Conservation (phyloP, 1,284 basidiomycete genomes). For the Ganoderma leucocontextum region DNA sequence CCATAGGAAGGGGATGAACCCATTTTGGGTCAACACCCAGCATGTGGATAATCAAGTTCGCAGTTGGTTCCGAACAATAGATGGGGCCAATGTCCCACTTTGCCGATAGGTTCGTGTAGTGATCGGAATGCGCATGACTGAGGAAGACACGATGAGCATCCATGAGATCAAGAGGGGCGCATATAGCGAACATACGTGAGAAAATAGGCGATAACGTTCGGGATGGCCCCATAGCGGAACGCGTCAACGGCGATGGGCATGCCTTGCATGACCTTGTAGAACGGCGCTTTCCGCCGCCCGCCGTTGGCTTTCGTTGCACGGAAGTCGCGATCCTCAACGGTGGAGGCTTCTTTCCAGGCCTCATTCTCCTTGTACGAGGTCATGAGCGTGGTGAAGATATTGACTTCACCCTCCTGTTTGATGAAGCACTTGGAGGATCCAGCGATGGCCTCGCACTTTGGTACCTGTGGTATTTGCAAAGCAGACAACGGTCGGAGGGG, state of each 20-base stretch:
- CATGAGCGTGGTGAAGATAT: slow-evolving; percentile 87
- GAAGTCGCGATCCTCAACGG: slow-evolving; percentile 57
- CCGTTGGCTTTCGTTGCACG: slow-evolving; percentile 57
- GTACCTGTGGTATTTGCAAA: slow-evolving; percentile 11
- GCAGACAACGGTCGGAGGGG: slow-evolving; percentile 24
- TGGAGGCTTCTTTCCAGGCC: slow-evolving; percentile 84
- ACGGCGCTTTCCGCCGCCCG: slow-evolving; percentile 83
- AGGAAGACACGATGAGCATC: slow-evolving; percentile 1
- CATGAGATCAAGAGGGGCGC: neutral
- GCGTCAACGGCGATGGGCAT: slow-evolving; percentile 98
- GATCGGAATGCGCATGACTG: slow-evolving; percentile 94
- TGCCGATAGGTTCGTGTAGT: slow-evolving; percentile 90
- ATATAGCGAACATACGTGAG: slow-evolving; percentile 66
- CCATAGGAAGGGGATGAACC: slow-evolving; percentile 88
- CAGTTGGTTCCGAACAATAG: slow-evolving; percentile 93
- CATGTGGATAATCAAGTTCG: slow-evolving; percentile 91
- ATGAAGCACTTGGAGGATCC: neutral
- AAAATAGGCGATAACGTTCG: slow-evolving; percentile 88
- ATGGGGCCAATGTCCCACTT: slow-evolving; percentile 93
- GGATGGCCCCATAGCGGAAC: slow-evolving; percentile 92
- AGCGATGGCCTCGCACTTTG: neutral
- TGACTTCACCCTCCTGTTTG: slow-evolving; percentile 23
- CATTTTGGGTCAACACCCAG: slow-evolving; percentile 88
- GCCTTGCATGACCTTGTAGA: slow-evolving; percentile 95
- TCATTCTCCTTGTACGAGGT: slow-evolving; percentile 80